Conservation (phyloP, 106 monocot species). For the Dendrobium chrysotoxum region DNA sequence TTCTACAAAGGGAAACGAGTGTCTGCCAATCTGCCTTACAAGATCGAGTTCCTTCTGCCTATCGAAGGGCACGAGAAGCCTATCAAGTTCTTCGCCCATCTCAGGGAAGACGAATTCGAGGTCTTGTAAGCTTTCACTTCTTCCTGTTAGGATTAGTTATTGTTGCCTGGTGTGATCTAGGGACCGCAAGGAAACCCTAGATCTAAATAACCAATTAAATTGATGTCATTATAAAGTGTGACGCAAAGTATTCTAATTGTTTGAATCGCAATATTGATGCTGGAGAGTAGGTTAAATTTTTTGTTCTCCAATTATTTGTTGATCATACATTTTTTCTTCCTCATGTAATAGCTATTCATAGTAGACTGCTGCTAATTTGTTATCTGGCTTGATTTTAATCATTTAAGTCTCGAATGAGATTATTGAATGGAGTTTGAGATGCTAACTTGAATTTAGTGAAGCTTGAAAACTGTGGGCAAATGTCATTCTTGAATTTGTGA, state of each 20-base stretch:
- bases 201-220: background rate
- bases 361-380: background rate
- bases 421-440: too few relatives aligned
- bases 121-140: constrained; percentile 3
- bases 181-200: background rate
- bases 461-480: too few relatives aligned
- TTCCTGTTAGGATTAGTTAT: background rate
- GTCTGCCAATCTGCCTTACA: constrained; percentile 77
- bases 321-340: background rate
- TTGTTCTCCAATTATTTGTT: background rate
- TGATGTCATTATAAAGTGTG: background rate
- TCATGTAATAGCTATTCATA: background rate
- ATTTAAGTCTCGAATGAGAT: too few relatives aligned
- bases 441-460: too few relatives aligned
- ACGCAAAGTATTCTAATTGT: background rate
- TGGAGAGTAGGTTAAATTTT: too few relatives aligned
- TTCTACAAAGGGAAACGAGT: constrained; percentile 77
- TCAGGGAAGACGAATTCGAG: constrained; percentile 83
- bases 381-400: background rate
- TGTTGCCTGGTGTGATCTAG: background rate
- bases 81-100: constrained; percentile 68
- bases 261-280: too few relatives aligned
- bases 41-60: constrained; percentile 51
- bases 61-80: constrained; percentile 37
- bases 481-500: too few relatives aligned